phyloP scores from a whole-genome alignment of 805 yeast species.

The Nakazawaea anatomiae region DNA sequence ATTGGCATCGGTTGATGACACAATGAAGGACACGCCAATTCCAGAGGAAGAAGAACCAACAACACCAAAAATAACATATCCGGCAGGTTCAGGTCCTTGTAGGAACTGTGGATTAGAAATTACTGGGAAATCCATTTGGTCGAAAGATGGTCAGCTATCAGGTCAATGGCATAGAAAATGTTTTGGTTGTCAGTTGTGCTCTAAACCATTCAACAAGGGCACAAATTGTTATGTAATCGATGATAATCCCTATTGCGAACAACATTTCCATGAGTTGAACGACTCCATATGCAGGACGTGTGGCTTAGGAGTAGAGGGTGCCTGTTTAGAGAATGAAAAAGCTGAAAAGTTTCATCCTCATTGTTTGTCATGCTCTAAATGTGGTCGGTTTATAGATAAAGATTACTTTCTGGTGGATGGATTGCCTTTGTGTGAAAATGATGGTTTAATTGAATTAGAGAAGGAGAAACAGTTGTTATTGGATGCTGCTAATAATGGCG shows the following conservation, averaged over 20 bases:
- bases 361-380: constrained; percentile 66
- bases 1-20: not conserved
- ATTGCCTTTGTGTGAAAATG: constrained; percentile 44
- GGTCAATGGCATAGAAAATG: constrained; percentile 96
- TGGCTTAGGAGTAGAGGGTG: constrained; percentile 77
- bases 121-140: constrained; percentile 53
- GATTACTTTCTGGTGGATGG: constrained; percentile 54
- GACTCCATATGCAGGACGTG: constrained; percentile 72
- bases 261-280: constrained; percentile 71
- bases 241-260: constrained; percentile 78
- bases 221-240: constrained; percentile 69
- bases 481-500: not conserved
- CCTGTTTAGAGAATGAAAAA: constrained; percentile 75
- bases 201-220: constrained; percentile 47
- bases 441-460: constrained; percentile 20
- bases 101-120: constrained; percentile 62
- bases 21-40: not conserved
- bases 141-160: constrained; percentile 76
- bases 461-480: constrained; percentile 8
- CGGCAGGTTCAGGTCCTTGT: constrained; percentile 77
- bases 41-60: not conserved
- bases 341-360: constrained; percentile 66
- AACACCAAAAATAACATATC: constrained; percentile 18
- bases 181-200: constrained; percentile 70
- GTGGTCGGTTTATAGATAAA: constrained; percentile 40